Base-by-base conservation (phyloP, 2,329 filamentous ascomycete species). In the Hymenoscyphus occultus region DNA sequence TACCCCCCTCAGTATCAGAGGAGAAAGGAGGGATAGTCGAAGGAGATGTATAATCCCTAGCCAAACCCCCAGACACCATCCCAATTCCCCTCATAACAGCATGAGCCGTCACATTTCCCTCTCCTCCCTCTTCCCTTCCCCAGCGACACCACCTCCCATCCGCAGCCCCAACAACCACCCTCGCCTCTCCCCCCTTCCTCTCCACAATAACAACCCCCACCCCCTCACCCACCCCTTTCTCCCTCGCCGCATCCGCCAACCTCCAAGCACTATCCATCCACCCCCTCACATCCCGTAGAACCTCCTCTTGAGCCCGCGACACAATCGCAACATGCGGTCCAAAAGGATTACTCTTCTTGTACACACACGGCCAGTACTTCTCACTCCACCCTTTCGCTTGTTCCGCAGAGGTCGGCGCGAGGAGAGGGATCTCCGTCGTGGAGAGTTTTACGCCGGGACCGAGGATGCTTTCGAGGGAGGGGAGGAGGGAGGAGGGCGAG, bases 341-440 rank as follows among this genome's bases (percentile, higher is more conserved):
- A 65, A 93, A 90, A 1, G 91, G 91, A 74, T 95, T 95, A 70
- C 90, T 93, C 79, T 93, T 93, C 69, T 91, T 89, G 78, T 95
- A 96, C 59, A 93, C 86, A 1, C 89, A 90, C 13, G 92, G 92
- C 92, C 92, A 96, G 76, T 92, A 94, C 71, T 88, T 83, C 40
- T 84, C 81, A 32, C 87, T 89, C 91, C 91, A 95, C 74, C 86
- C 80, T 32, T 84, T 85, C 9, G 92, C 90, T 76, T 94, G 90
- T 48, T 89, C 82, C 70, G 89, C 85, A 3, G 90, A 93, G 5
- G 89, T 92, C 1, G 92, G 92, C 31, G 91, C 84, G 56, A 92
- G 80, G 32, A 89, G 80, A 6, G 92, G 92, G 13, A 95, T 88
- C 0, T 86, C 84, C 63, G 92, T 85, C 7, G 68, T 61, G 39